These are phyloP conservation scores for Pelargonium nanum DNA, from an alignment of 345 rosid genomes.

Conservation along the genomic window DNA sequence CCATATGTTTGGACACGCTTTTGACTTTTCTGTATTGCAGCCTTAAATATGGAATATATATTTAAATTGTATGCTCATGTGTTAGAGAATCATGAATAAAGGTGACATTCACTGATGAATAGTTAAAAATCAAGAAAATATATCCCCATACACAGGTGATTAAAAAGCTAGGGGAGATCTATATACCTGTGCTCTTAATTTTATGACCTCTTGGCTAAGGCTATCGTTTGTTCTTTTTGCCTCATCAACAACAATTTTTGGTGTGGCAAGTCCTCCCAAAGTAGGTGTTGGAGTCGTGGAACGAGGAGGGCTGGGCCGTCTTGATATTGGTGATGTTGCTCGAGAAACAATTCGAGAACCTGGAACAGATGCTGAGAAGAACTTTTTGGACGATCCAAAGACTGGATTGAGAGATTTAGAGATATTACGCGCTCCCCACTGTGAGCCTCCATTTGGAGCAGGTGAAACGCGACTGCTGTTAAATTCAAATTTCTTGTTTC, in stretches of 20 bases:
- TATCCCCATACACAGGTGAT: neutral
- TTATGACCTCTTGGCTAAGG: slow-evolving; percentile 78
- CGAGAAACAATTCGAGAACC: slow-evolving; percentile 98
- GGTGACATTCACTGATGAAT: neutral
- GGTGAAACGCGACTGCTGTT: slow-evolving; percentile 97
- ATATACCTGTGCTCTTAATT: slow-evolving; percentile 78
- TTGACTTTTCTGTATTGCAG: neutral
- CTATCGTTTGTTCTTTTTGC: slow-evolving; percentile 61
- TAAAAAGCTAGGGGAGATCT: slow-evolving; percentile 7
- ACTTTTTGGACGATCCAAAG: slow-evolving; percentile 90
- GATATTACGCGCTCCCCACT: slow-evolving; percentile 67
- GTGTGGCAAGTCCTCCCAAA: slow-evolving; percentile 76
- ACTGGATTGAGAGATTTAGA: slow-evolving; percentile 76
- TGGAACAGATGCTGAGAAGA: slow-evolving; percentile 98
- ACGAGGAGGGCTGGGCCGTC: slow-evolving; percentile 92
- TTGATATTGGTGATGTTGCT: slow-evolving; percentile 95
- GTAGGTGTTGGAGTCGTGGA: slow-evolving; percentile 98
- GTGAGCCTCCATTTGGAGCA: slow-evolving; percentile 78
- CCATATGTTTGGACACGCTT: no score
- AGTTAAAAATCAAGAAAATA: no score
- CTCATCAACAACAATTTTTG: slow-evolving; percentile 66
- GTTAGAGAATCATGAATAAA: neutral
- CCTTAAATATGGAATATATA: neutral
- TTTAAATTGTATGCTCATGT: neutral
- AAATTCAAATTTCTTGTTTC: slow-evolving; percentile 82